A percentile compares a stretch with the other conserved stretches of the same genome.
Evolutionary conservation across 2,329 filamentous ascomycete species (phyloP).

Genomic region (Aspergillus proliferans): DNA sequence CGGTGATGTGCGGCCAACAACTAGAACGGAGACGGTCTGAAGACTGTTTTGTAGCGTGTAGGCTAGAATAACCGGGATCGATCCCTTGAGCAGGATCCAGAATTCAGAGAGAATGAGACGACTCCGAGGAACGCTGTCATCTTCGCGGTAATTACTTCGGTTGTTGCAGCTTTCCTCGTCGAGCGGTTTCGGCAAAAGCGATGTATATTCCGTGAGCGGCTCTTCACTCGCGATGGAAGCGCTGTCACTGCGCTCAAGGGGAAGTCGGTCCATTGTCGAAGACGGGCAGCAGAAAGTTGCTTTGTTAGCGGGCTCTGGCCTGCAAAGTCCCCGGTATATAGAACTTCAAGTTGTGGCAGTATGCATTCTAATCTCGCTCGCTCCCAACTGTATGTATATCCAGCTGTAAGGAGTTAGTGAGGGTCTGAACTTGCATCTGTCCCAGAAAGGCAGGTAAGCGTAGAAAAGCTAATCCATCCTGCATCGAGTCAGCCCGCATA

Average conservation of each 20-base stretch:
- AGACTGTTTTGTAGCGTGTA: constrained; percentile 82
- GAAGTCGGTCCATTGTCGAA: background rate
- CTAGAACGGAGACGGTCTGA: constrained; percentile 73
- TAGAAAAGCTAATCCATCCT: background rate
- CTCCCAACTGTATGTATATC: background rate
- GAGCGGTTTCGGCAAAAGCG: constrained; percentile 20
- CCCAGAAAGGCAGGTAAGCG: background rate
- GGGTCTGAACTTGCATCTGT: background rate
- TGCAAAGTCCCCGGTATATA: no score
- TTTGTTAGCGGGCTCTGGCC: no score
- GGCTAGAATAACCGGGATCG: constrained; percentile 72
- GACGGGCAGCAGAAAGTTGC: background rate
- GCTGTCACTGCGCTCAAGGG: background rate
- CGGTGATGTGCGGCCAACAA: constrained; percentile 72
- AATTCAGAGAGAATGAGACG: constrained; percentile 53
- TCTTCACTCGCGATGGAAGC: background rate
- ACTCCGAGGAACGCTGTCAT: constrained; percentile 25
- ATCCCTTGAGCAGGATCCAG: constrained; percentile 60
- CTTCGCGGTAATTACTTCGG: constrained; percentile 23
- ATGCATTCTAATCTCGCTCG: no score
- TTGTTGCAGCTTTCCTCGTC: constrained; percentile 4
- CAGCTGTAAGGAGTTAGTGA: background rate
- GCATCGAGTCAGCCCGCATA: background rate
- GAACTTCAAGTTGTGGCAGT: no score
- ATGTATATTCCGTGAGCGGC: constrained; percentile 20